Conservation (phyloP, 2,329 filamentous ascomycete genomes). For the Chaetomium strumarium region DNA sequence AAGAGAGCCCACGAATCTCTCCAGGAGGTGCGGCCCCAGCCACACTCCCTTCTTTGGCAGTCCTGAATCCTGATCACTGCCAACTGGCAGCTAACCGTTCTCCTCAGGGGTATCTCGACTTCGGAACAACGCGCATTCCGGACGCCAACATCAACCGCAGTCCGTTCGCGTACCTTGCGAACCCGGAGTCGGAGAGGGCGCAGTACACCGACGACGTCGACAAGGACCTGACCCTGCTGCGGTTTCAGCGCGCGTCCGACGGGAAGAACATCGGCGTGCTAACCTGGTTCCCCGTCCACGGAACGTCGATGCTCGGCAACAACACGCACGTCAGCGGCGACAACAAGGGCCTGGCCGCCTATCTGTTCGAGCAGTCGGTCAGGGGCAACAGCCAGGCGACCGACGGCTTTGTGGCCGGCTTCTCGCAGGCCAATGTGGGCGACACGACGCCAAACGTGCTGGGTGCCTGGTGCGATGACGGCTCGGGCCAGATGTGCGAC, state of each 20-base stretch:
- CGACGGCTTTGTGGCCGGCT: slow-evolving; percentile 74
- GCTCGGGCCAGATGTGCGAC: slow-evolving; percentile 61
- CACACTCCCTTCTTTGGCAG: not conserved
- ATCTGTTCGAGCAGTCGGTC: slow-evolving; percentile 71
- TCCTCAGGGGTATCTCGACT: slow-evolving; percentile 56
- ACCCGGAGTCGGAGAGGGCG: slow-evolving; percentile 65
- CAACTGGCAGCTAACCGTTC: not conserved
- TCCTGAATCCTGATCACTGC: too few relatives aligned
- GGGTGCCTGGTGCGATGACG: slow-evolving; percentile 83
- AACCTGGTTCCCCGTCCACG: slow-evolving; percentile 88
- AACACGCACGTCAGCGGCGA: slow-evolving; percentile 85
- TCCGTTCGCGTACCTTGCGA: slow-evolving; percentile 76
- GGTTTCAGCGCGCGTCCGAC: slow-evolving; percentile 65
- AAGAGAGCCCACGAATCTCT: slow-evolving; percentile 69
- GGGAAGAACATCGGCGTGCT: slow-evolving; percentile 71
- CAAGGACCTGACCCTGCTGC: slow-evolving; percentile 71
- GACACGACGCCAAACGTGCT: slow-evolving; percentile 82
- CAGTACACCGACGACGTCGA: slow-evolving; percentile 60
- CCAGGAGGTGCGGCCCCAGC: slow-evolving; percentile 35
- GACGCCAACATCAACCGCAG: slow-evolving; percentile 80
- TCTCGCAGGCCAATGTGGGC: slow-evolving; percentile 85
- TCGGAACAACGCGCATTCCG: slow-evolving; percentile 55
- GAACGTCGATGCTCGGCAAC: slow-evolving; percentile 83
- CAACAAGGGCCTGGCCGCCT: slow-evolving; percentile 87
- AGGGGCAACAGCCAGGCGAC: slow-evolving; percentile 46